These are phyloP conservation scores for Thinopyrum elongatum DNA, from an alignment of 176 grass and related monocot species.

Conservation along the genomic window DNA sequence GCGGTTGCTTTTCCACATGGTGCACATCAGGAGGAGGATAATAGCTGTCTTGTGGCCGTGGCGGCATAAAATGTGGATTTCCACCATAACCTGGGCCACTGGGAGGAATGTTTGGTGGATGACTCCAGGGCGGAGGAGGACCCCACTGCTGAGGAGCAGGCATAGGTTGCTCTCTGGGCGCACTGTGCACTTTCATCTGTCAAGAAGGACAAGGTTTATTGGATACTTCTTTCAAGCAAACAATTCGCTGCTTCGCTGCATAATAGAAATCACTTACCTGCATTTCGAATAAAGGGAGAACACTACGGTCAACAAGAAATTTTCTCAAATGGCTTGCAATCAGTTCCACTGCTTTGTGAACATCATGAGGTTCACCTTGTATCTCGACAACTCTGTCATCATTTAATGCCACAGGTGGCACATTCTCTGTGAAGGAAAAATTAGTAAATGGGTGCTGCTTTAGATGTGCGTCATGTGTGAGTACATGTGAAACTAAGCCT, in stretches of 20 bases:
- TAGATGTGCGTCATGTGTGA: not conserved
- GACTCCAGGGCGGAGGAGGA: slow-evolving; percentile 73
- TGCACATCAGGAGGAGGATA: slow-evolving; percentile 68
- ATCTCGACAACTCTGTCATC: slow-evolving; percentile 99
- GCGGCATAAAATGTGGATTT: slow-evolving; percentile 82
- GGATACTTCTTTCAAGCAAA: slow-evolving; percentile 13
- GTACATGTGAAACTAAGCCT: not conserved
- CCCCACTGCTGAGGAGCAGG: slow-evolving; percentile 63
- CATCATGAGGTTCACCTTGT: slow-evolving; percentile 75
- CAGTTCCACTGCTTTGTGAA: slow-evolving; percentile 93
- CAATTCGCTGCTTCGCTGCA: slow-evolving; percentile 2
- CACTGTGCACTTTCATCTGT: slow-evolving; percentile 67
- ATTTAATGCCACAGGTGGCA: slow-evolving; percentile 84
- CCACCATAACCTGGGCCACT: slow-evolving; percentile 64
- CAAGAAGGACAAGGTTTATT: not conserved
- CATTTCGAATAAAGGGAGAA: slow-evolving; percentile 85
- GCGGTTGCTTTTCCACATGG: slow-evolving; percentile 72
- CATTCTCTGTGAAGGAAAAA: slow-evolving; percentile 62
- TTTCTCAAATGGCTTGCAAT: slow-evolving; percentile 89
- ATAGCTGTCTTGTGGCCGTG: slow-evolving; percentile 65
- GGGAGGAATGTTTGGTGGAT: slow-evolving; percentile 62
- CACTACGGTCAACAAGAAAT: slow-evolving; percentile 95
- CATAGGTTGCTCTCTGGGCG: slow-evolving; percentile 80
- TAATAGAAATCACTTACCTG: slow-evolving; percentile 46
- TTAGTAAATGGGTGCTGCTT: slow-evolving; percentile 8